Evolutionary conservation across 371 early-diverging fungal genomes (phyloP).

Genomic region (Mucor plumbeus): DNA sequence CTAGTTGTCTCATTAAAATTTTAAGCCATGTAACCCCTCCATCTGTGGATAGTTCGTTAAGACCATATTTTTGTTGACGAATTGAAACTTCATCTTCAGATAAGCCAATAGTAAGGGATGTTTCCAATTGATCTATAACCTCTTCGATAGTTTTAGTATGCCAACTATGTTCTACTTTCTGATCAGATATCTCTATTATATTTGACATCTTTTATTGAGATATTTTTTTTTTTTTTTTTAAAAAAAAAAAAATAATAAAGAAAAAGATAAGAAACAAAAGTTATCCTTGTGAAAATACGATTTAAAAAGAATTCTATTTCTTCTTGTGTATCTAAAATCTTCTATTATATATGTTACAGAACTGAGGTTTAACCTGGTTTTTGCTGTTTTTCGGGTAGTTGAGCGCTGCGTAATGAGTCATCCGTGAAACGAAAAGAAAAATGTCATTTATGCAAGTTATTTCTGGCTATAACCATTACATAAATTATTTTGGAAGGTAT

Average conservation of each 20-base stretch:
- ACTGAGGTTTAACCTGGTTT: neutral
- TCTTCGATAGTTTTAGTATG: conserved; percentile 15
- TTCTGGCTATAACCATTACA: too few relatives aligned
- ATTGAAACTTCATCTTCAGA: conserved; percentile 51
- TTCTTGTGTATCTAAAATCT: neutral
- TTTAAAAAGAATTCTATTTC: neutral
- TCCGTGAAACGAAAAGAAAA: too few relatives aligned
- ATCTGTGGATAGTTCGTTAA: conserved; percentile 69
- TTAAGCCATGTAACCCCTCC: conserved; percentile 68
- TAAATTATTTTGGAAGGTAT: too few relatives aligned
- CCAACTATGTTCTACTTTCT: neutral
- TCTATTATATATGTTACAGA: neutral
- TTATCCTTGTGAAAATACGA: neutral
- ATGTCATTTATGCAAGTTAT: too few relatives aligned
- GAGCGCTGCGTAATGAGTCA: too few relatives aligned
- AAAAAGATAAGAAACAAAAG: neutral
- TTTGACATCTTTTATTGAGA: neutral
- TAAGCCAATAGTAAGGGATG: conserved; percentile 58
- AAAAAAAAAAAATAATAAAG: neutral
- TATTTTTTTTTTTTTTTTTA: too few relatives aligned
- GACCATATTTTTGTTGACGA: conserved; percentile 68
- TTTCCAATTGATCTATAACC: conserved; percentile 3
- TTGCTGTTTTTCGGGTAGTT: too few relatives aligned
- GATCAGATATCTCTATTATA: neutral
- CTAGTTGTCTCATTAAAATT: conserved; percentile 78